A percentile compares a stretch with the other conserved stretches of the same genome.
These are phyloP conservation scores for Porphyra umbilicalis DNA, from an alignment of 31 red algal genomes.

Conservation along the genomic window DNA sequence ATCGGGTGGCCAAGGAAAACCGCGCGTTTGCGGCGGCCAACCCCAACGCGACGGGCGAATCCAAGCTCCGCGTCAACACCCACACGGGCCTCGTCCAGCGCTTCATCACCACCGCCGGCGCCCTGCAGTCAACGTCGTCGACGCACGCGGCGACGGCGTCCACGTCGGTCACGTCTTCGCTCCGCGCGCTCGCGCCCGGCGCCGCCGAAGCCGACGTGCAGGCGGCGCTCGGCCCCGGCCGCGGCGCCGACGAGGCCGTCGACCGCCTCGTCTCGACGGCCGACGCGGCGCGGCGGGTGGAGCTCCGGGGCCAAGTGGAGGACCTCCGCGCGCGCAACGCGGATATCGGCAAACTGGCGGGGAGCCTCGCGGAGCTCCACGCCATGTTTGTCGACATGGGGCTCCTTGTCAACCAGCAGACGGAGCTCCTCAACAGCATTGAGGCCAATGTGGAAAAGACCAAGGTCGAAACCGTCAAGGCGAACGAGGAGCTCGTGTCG, in stretches of 20 bases:
- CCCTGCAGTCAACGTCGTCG: slow-evolving; percentile 43
- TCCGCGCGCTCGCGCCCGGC: slow-evolving; percentile 48
- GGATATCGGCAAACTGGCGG: slow-evolving; percentile 70
- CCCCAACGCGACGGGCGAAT: slow-evolving; percentile 31
- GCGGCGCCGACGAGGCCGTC: background rate
- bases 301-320: slow-evolving; percentile 31
- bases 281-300: slow-evolving; percentile 22
- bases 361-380: slow-evolving; percentile 74
- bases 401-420: slow-evolving; percentile 77
- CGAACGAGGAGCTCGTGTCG: slow-evolving; percentile 43
- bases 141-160: slow-evolving; percentile 35
- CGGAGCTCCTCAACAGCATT: slow-evolving; percentile 85
- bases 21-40: slow-evolving; percentile 19
- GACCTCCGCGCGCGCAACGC: slow-evolving; percentile 64
- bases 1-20: slow-evolving; percentile 64
- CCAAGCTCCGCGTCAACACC: slow-evolving; percentile 45
- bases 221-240: slow-evolving; percentile 16
- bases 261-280: slow-evolving; percentile 1
- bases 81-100: slow-evolving; percentile 54
- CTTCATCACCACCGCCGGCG: slow-evolving; percentile 53
- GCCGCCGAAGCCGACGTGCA: slow-evolving; percentile 54
- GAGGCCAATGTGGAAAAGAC: slow-evolving; percentile 76
- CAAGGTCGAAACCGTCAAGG: slow-evolving; percentile 39
- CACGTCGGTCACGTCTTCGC: slow-evolving; percentile 17
- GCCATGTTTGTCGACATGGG: slow-evolving; percentile 90